Base-by-base conservation (phyloP, 495 filamentous ascomycete genomes). In the Hapsidospora chrysogenum region DNA sequence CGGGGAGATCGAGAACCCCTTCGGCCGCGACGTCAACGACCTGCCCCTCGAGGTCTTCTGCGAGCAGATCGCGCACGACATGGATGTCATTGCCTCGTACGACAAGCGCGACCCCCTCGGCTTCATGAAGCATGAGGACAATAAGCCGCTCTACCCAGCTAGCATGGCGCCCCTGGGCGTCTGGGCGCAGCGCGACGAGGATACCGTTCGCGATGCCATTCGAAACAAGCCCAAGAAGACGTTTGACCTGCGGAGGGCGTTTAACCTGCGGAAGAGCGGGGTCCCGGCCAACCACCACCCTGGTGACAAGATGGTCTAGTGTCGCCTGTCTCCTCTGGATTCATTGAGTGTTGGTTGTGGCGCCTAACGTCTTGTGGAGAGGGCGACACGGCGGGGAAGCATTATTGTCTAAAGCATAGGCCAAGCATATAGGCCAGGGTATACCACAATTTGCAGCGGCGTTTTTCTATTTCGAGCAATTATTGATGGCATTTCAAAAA, bases 1-100 rank as follows among this genome's bases (percentile, higher is more conserved):
- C 16, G 72, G 74, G 43, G 81, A 92, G 55, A 78, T 93, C 43
- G 84, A 93, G 51, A 84, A 92, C 50, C 85, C 83, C 6, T 92
- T 93, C 53, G 83, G 85, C 17, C 58, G 73, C 34, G 85, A 92
- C 50, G 81, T 85, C 41, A 92, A 92, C 48, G 85, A 93, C 50
- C 62, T 93, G 10, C 79, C 80, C 7, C 66, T 92, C 0, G 80
- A 85, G 50, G 57, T 59, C 1, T 92, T 77, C 61, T 87, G 82
- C 51, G 63, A 71, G 7, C 72, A 79, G 44, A 60, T 93, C 30
- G 65, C 69, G 3, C 40, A 62, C 8, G 84, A 93, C 41, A 60
- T 93, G 45, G 79, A 85, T 44, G 67, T 78, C 14, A 72, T 93
- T 40, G 72, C 72, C 6, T 63, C 66, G 23, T 63, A 52, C 2